Evolutionary conservation across 805 yeast species (phyloP), one percentile per base, ranked within the genome.

Genomic region (Pichia kluyveri): DNA sequence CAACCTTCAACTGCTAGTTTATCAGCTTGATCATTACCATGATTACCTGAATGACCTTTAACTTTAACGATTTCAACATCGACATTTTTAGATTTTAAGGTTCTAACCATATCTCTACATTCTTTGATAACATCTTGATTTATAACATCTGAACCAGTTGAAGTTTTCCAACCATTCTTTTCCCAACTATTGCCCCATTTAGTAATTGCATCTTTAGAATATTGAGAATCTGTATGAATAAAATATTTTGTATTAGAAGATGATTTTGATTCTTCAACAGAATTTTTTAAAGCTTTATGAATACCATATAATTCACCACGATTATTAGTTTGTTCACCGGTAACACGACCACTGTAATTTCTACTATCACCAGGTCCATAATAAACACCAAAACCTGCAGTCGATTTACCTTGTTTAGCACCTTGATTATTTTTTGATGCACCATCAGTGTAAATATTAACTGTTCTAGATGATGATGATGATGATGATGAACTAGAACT

Each of bases 21-120:
- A 60, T 89, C 96, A 0, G 96, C 96, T 58, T 60, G 69, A 51
- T 80, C 88, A 59, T 89, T 90, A 0, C 96, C 96, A 12, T 57
- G 61, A 37, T 68, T 65, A 1, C 86, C 90, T 17, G 70, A 63
- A 61, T 90, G 96, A 0, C 91, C 96, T 49, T 67, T 70, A 6
- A 87, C 91, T 69, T 91, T 80, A 5, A 59, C 62, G 28, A 88
- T 59, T 5, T 64, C 59, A 27, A 86, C 66, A 0, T 62, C 47
- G 1, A 68, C 69, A 48, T 75, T 75, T 41, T 63, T 17, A 0
- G 56, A 49, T 34, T 71, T 68, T 17, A 83, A 69, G 7, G 56
- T 54, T 0, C 60, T 54, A 40, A 68, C 52, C 18, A 64, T 61
- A 0, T 51, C 49, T 40, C 62, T 40, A 7, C 62, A 52, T 2